Percentiles rank a stretch among this genome's conserved stretches.
phyloP scores from a whole-genome alignment of 176 grass and related monocot genomes.

The Ananas comosus region DNA sequence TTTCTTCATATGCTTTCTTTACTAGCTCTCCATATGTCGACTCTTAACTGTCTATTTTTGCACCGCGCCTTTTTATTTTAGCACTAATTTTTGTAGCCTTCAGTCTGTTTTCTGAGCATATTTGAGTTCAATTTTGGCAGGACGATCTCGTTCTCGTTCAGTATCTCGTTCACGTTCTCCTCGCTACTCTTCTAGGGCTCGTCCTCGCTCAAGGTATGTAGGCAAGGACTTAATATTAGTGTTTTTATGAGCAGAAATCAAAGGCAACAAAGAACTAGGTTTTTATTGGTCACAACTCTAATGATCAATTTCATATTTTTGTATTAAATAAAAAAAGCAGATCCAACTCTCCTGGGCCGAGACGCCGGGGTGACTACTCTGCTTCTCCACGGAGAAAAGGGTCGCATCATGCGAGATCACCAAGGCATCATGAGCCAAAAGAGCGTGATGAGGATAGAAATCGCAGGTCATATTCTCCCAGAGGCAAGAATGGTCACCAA shows the following conservation, averaged over 20 bases:
- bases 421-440: constrained; percentile 26
- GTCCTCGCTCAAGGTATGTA: constrained; percentile 61
- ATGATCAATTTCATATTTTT: neutral
- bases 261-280: neutral
- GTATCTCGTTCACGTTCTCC: constrained; percentile 55
- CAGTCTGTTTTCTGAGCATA: neutral
- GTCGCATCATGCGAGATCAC: constrained; percentile 29
- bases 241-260: neutral
- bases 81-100: neutral
- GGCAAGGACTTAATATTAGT: constrained; percentile 2
- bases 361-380: constrained; percentile 45
- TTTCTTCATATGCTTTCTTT: neutral
- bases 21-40: neutral
- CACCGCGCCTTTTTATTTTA: neutral
- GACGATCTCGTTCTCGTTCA: constrained; percentile 68
- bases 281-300: no score
- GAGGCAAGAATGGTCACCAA: constrained; percentile 25
- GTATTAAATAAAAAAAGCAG: constrained; percentile 19
- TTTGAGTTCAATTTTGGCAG: constrained; percentile 22
- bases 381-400: constrained; percentile 51
- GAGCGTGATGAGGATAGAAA: constrained; percentile 36
- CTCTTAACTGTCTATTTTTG: neutral
- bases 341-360: constrained; percentile 73
- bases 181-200: constrained; percentile 34
- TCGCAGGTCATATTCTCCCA: constrained; percentile 44